These are phyloP conservation scores for Aphanomyces astaci DNA, from an alignment of 352 stramenopile species.

Conservation along the genomic window DNA sequence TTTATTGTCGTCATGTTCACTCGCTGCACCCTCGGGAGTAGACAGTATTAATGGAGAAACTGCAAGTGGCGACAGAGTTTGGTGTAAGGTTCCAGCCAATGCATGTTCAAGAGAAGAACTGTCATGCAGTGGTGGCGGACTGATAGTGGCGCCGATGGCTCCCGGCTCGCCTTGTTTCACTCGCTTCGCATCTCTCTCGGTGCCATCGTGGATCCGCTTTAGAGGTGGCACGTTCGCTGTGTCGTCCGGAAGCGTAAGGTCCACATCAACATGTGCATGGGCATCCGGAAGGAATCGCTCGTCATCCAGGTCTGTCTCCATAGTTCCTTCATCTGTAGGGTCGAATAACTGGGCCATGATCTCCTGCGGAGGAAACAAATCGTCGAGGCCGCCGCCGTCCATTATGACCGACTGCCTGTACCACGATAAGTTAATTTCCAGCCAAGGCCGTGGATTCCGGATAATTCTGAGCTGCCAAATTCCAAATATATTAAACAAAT, in stretches of 20 bases:
- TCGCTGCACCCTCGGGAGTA: background rate
- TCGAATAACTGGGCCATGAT: background rate
- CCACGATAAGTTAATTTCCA: background rate
- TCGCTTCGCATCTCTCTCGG: background rate
- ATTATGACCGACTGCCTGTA: background rate
- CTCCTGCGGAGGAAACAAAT: background rate
- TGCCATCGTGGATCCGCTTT: background rate
- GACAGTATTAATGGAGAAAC: background rate
- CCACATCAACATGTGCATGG: background rate
- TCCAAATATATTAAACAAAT: background rate
- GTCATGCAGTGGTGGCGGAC: background rate
- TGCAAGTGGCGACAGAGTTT: background rate
- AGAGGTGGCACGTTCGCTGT: background rate
- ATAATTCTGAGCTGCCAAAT: background rate
- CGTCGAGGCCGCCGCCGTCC: background rate
- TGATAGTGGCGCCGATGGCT: background rate
- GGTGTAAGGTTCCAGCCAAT: background rate
- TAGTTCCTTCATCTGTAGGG: background rate
- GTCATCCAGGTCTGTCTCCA: background rate
- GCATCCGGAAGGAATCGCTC: background rate
- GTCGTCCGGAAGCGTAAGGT: background rate
- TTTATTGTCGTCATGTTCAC: background rate
- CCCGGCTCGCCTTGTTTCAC: background rate
- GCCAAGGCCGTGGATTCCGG: background rate
- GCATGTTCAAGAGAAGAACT: background rate